Conservation (phyloP, 2,329 filamentous ascomycete genomes). For the Colletotrichum coccodes region DNA sequence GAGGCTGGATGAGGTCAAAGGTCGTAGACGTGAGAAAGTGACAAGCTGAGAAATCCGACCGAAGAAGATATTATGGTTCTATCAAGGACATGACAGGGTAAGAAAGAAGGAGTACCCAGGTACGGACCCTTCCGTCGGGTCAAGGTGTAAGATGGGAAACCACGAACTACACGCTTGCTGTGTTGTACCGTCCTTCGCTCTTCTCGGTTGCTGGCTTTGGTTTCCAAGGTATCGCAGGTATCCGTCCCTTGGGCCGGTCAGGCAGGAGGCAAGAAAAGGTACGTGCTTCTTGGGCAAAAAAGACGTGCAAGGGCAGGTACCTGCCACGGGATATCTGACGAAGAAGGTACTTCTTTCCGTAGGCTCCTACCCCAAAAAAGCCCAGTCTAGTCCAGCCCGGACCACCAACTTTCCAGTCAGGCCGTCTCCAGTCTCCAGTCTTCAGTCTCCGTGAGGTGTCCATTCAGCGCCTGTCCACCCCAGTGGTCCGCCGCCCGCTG, state of each 20-base stretch:
- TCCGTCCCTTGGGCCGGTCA: not conserved
- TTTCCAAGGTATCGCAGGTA: not conserved
- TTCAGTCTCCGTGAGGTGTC: not conserved
- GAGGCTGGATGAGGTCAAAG: not conserved
- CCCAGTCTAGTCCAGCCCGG: not conserved
- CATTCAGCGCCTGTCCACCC: constrained; percentile 9
- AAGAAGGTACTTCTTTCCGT: not conserved
- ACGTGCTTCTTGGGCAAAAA: not conserved
- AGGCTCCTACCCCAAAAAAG: not conserved
- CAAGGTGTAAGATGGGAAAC: not conserved
- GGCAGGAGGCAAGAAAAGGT: not conserved
- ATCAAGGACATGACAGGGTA: not conserved
- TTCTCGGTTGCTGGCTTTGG: not conserved
- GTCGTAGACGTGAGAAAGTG: not conserved
- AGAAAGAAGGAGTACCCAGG: not conserved
- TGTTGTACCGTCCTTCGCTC: not conserved
- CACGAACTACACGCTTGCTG: not conserved
- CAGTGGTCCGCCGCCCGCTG: constrained; percentile 28
- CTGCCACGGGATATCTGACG: not conserved
- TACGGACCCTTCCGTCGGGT: not conserved
- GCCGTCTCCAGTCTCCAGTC: not conserved
- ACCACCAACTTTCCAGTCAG: not conserved
- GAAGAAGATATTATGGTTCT: not conserved
- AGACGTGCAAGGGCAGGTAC: not conserved
- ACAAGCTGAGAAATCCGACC: not conserved